A percentile compares a stretch with the other conserved stretches of the same genome.
phyloP scores from a whole-genome alignment of 208 protist genomes.

The Hexamita inflata region DNA sequence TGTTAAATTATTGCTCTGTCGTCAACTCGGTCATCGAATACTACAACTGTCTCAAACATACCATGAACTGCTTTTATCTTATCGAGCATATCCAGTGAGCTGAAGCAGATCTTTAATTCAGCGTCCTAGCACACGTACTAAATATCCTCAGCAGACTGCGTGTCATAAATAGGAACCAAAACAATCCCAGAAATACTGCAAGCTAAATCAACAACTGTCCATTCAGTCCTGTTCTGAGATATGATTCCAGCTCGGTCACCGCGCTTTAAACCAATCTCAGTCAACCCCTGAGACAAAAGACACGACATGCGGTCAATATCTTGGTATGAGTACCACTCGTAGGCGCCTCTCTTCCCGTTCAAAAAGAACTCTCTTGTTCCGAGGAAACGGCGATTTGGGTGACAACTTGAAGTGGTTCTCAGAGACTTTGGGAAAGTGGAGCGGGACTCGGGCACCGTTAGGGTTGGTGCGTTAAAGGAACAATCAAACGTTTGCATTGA shows the following conservation, averaged over 20 bases:
- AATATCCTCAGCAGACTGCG: background rate
- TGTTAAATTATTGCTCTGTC: background rate
- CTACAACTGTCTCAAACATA: background rate
- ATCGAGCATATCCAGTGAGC: background rate
- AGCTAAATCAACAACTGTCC: constrained; percentile 29
- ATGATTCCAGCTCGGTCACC: constrained; percentile 28
- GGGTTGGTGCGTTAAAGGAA: too few species aligned
- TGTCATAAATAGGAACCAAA: constrained; percentile 31
- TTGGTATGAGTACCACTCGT: background rate
- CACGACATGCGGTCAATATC: background rate
- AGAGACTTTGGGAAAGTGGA: background rate
- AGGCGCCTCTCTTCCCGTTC: background rate
- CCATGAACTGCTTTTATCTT: background rate
- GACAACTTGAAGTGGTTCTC: background rate
- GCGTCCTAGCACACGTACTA: background rate
- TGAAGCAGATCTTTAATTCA: background rate
- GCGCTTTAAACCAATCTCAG: background rate
- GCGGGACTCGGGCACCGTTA: too few species aligned
- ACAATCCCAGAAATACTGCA: constrained; percentile 22
- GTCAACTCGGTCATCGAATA: background rate
- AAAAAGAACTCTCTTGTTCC: background rate
- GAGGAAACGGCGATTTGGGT: background rate
- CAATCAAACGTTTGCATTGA: too few species aligned
- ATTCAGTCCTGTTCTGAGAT: constrained; percentile 23
- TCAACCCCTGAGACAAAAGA: background rate